These are phyloP conservation scores for Hypoxylon cercidicola DNA, from an alignment of 495 filamentous ascomycete species.

Conservation along the genomic window DNA sequence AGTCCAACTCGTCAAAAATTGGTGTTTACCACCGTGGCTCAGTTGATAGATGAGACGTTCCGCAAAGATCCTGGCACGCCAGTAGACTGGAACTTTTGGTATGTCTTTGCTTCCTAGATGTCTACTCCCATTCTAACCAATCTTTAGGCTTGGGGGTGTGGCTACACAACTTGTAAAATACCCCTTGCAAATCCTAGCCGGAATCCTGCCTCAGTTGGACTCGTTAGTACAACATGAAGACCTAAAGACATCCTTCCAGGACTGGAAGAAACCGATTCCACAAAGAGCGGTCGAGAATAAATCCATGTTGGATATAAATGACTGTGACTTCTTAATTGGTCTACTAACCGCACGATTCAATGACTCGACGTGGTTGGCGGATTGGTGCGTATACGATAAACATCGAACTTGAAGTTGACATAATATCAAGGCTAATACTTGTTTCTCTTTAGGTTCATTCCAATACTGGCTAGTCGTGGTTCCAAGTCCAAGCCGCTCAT, in stretches of 20 bases:
- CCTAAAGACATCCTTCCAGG: conserved; percentile 13
- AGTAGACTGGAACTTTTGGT: conserved; percentile 21
- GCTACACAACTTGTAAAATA: neutral
- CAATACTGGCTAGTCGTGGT: neutral
- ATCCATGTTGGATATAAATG: neutral
- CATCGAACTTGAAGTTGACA: neutral
- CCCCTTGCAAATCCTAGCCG: neutral
- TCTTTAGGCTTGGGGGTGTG: conserved; percentile 17
- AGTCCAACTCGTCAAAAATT: neutral
- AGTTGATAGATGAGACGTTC: neutral
- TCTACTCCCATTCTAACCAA: conserved; percentile 11
- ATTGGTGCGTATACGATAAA: conserved; percentile 15
- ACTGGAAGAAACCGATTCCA: neutral
- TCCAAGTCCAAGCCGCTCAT: conserved; percentile 3
- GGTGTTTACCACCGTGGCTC: conserved; percentile 4
- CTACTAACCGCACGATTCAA: neutral
- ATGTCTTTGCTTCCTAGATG: neutral
- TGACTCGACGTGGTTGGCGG: conserved; percentile 2
- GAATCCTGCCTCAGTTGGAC: neutral
- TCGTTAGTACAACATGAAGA: neutral
- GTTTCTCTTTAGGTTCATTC: conserved; percentile 7
- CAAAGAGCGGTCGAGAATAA: conserved; percentile 4
- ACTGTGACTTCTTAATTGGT: conserved; percentile 9
- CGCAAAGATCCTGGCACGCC: conserved; percentile 1
- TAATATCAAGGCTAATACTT: conserved; percentile 8